Conservation (phyloP, 2,329 filamentous ascomycete species). For the Epichloe baconii region DNA sequence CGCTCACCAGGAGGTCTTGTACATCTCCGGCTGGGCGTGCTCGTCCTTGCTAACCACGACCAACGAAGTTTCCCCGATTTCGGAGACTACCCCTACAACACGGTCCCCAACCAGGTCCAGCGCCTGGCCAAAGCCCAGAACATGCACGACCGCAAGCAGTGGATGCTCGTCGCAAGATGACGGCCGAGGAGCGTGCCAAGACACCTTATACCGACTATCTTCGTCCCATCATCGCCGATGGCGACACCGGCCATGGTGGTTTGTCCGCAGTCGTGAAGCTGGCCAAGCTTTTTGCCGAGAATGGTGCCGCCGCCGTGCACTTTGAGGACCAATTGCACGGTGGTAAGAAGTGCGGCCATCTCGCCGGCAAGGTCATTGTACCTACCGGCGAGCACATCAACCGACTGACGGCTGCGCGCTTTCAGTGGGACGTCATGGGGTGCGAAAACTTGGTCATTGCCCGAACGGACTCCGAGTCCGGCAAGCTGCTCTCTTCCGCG, state of each 20-base stretch:
- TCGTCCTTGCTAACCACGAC: constrained; percentile 85
- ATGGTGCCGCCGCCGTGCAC: constrained; percentile 89
- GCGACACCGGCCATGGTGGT: constrained; percentile 90
- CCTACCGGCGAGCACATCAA: constrained; percentile 95
- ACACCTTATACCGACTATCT: constrained; percentile 86
- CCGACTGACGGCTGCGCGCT: constrained; percentile 76
- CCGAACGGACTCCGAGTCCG: constrained; percentile 89
- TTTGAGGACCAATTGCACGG: constrained; percentile 97
- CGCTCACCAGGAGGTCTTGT: constrained; percentile 86
- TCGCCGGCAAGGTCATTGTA: constrained; percentile 91
- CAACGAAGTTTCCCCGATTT: constrained; percentile 98
- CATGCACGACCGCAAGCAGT: constrained; percentile 93
- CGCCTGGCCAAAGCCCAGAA: constrained; percentile 92
- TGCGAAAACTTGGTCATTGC: constrained; percentile 90
- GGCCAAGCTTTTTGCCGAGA: constrained; percentile 94
- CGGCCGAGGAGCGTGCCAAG: constrained; percentile 53
- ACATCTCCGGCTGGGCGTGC: constrained; percentile 95
- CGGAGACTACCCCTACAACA: constrained; percentile 98
- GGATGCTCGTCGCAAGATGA: constrained; percentile 72
- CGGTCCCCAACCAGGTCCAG: constrained; percentile 95
- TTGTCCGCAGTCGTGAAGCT: constrained; percentile 88
- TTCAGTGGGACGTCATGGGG: constrained; percentile 98
- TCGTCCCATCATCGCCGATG: constrained; percentile 88
- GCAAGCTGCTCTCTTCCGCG: constrained; percentile 76
- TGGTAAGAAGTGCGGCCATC: constrained; percentile 94